These are phyloP conservation scores for Paracoccidioides brasiliensis DNA, from an alignment of 2,329 filamentous ascomycete species.

Conservation along the genomic window DNA sequence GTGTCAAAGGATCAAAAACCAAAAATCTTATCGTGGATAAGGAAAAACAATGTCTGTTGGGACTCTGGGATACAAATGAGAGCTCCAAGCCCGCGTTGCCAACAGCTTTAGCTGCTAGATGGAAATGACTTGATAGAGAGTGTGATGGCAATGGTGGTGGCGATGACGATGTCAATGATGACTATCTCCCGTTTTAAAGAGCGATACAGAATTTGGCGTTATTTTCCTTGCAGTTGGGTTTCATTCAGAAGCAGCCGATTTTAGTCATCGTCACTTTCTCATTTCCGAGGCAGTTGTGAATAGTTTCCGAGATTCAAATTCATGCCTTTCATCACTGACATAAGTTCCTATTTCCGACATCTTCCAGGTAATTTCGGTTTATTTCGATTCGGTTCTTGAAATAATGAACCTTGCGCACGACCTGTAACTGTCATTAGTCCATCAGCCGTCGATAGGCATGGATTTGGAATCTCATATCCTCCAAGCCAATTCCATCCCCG, in stretches of 20 bases:
- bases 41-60: neutral
- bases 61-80: neutral
- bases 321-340: neutral
- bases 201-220: neutral
- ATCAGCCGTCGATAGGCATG: conserved; percentile 54
- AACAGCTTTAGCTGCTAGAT: conserved; percentile 3
- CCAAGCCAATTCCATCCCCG: conserved; percentile 70
- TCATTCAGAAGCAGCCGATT: neutral
- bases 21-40: conserved; percentile 2
- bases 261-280: neutral
- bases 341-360: neutral
- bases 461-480: conserved; percentile 92
- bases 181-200: neutral
- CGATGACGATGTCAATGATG: neutral
- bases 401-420: neutral
- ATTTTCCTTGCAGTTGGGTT: neutral
- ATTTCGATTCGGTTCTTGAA: neutral
- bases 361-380: neutral
- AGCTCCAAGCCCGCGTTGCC: neutral
- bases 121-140: neutral
- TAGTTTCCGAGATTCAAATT: neutral
- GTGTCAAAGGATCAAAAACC: neutral
- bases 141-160: neutral
- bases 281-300: neutral
- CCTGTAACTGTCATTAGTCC: neutral